A percentile compares a stretch with the other conserved stretches of the same genome.
phyloP scores from a whole-genome alignment of 352 stramenopile species.

The Stramenopiles sp. region DNA sequence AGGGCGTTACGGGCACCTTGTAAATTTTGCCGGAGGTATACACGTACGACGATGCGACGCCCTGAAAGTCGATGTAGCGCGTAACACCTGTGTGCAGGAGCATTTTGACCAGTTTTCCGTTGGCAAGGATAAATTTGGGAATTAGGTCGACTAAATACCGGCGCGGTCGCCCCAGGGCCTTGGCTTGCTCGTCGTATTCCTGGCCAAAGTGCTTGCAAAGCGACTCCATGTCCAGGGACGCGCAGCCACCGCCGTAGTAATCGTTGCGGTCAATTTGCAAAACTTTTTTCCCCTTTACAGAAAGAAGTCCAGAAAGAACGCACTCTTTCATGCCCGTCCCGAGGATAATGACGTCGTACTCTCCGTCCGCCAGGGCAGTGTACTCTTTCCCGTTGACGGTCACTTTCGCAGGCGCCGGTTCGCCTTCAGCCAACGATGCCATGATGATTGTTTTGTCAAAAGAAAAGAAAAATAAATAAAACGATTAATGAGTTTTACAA shows the following conservation, averaged over 20 bases:
- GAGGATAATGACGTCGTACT: constrained; percentile 99
- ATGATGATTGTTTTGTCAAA: too few relatives aligned
- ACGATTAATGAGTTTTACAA: too few relatives aligned
- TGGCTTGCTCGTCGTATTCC: constrained; percentile 35
- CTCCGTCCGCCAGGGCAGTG: constrained; percentile 89
- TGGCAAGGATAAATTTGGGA: constrained; percentile 99
- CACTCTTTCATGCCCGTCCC: constrained; percentile 98
- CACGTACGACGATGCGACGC: constrained; percentile 94
- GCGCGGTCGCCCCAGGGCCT: constrained; percentile 74
- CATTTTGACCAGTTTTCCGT: constrained; percentile 98
- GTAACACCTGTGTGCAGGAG: constrained; percentile 90
- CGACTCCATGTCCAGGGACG: constrained; percentile 92
- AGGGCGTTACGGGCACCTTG: constrained; percentile 87
- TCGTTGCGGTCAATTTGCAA: constrained; percentile 89
- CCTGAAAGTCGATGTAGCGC: constrained; percentile 97
- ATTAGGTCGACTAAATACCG: constrained; percentile 99
- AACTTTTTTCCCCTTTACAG: constrained; percentile 75
- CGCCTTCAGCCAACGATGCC: too few relatives aligned
- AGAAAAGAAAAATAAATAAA: too few relatives aligned
- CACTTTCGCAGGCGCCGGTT: too few relatives aligned
- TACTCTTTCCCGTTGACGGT: too few relatives aligned
- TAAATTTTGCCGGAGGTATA: constrained; percentile 83
- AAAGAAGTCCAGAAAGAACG: constrained; percentile 87
- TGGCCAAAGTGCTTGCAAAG: constrained; percentile 78
- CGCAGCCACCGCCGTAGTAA: constrained; percentile 93